Percentiles rank a stretch among this genome's conserved stretches.
Evolutionary conservation across 1,139 yeast species (phyloP).

Genomic region (Kodamaea sp.): DNA sequence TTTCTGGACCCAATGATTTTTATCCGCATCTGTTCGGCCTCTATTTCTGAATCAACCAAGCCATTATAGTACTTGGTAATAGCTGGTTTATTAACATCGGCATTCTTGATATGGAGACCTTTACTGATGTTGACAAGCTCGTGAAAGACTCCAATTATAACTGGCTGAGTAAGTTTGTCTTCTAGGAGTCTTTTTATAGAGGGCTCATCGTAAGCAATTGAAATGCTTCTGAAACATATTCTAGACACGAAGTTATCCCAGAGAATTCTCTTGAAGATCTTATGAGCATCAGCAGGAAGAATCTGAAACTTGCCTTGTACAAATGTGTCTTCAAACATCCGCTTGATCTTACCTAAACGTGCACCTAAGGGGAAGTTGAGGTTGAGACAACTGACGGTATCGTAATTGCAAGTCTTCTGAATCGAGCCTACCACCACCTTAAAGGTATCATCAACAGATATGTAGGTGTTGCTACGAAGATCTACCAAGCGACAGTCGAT

Average conservation of each 20-base stretch:
- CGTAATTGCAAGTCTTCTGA: neutral
- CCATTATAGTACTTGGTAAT: neutral
- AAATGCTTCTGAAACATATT: constrained; percentile 19
- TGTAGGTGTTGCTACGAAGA: constrained; percentile 4
- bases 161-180: constrained; percentile 11
- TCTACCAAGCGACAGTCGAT: constrained; percentile 10
- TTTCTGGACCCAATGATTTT: constrained; percentile 1
- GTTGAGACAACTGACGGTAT: neutral
- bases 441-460: constrained; percentile 2
- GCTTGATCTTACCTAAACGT: neutral
- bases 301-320: neutral
- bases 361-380: neutral
- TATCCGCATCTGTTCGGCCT: neutral
- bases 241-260: constrained; percentile 10
- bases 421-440: constrained; percentile 2
- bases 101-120: neutral
- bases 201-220: constrained; percentile 25
- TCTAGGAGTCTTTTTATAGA: constrained; percentile 16
- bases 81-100: constrained; percentile 1
- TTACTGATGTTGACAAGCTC: constrained; percentile 19
- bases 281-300: neutral
- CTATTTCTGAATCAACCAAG: neutral
- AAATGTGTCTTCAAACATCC: neutral
- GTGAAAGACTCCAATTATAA: constrained; percentile 22
- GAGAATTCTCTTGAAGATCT: neutral